These are phyloP conservation scores for Diplodia corticola DNA, from an alignment of 2,329 filamentous ascomycete genomes.

Conservation along the genomic window DNA sequence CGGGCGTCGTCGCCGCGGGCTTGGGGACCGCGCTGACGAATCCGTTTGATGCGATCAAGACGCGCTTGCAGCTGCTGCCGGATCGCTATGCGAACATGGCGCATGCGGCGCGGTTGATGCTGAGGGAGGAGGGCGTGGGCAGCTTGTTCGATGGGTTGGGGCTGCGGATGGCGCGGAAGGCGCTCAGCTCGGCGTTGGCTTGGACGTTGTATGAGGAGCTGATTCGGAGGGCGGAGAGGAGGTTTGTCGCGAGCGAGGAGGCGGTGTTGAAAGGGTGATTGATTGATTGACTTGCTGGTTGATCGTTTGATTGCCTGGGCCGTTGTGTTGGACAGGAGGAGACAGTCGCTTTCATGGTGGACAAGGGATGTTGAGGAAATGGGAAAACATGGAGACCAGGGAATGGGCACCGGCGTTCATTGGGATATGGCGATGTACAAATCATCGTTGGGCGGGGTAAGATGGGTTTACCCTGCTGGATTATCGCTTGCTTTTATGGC, in stretches of 20 bases:
- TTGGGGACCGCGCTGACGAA: conserved; percentile 88
- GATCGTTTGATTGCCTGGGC: too few relatives aligned
- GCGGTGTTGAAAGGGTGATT: conserved; percentile 2
- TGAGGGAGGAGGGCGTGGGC: conserved; percentile 75
- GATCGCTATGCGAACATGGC: conserved; percentile 78
- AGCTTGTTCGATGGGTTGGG: conserved; percentile 84
- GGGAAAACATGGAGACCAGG: neutral
- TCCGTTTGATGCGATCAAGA: conserved; percentile 96
- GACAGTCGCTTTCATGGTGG: neutral
- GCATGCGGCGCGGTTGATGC: conserved; percentile 73
- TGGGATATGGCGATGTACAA: neutral
- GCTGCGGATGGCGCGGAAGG: conserved; percentile 86
- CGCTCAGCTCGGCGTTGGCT: conserved; percentile 87
- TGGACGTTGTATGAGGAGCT: conserved; percentile 98
- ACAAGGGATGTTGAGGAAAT: neutral
- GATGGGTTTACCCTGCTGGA: neutral
- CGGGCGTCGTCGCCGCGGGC: conserved; percentile 76
- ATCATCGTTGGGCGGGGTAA: neutral
- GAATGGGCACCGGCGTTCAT: neutral
- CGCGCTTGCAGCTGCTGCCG: conserved; percentile 87
- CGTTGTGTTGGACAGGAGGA: too few relatives aligned
- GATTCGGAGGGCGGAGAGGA: conserved; percentile 67
- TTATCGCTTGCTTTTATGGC: neutral
- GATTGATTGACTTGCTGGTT: too few relatives aligned
- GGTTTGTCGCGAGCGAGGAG: conserved; percentile 25